Evolutionary conservation across 164 flowering plant genomes (phyloP).

Genomic region (Stephania yunnanensis): DNA sequence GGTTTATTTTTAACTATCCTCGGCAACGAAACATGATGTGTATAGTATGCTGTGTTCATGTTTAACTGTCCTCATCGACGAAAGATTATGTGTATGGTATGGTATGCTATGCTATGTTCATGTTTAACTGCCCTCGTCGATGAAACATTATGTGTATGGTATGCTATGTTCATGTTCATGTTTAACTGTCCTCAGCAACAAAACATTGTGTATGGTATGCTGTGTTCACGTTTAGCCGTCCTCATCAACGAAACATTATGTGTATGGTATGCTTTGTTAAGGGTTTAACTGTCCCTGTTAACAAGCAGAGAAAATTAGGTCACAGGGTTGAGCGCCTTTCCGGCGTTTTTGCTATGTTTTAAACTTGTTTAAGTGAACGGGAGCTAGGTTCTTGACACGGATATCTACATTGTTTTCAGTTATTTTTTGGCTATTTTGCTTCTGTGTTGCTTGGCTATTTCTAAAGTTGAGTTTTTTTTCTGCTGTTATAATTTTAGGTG

Average conservation of each 20-base stretch:
- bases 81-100: background rate
- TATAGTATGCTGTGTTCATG: too few relatives aligned
- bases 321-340: background rate
- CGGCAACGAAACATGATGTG: too few relatives aligned
- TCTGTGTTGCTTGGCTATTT: background rate
- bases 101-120: background rate
- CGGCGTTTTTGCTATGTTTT: background rate
- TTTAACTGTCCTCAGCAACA: too few relatives aligned
- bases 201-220: background rate
- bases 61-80: too few relatives aligned
- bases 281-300: too few relatives aligned
- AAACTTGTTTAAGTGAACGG: background rate
- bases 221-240: too few relatives aligned
- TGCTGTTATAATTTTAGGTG: slow-evolving; percentile 28
- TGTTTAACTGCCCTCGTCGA: too few relatives aligned
- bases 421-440: background rate
- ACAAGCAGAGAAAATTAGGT: background rate
- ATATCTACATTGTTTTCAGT: background rate
- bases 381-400: background rate
- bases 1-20: too few relatives aligned
- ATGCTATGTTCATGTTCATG: too few relatives aligned
- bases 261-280: background rate
- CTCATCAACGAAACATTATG: background rate
- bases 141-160: too few relatives aligned
- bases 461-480: background rate